These are phyloP conservation scores for Rhodotorula taiwanensis DNA, from an alignment of 768 basidiomycete species.

Conservation along the genomic window DNA sequence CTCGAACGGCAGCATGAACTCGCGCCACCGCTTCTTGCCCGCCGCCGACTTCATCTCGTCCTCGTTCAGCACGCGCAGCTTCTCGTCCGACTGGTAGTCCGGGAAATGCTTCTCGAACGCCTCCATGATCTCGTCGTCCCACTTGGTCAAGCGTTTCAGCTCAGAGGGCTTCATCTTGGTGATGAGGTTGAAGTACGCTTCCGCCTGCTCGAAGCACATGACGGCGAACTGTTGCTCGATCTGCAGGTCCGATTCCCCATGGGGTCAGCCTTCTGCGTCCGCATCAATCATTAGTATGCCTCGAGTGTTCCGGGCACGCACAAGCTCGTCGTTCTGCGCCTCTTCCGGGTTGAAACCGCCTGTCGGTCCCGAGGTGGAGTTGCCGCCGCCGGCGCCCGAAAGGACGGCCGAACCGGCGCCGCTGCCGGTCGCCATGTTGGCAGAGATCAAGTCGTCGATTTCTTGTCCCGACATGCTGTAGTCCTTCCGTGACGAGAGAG, in stretches of 20 bases:
- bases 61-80: conserved; percentile 65
- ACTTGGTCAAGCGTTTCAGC: conserved; percentile 69
- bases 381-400: not conserved
- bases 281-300: not conserved
- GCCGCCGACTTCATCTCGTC: conserved; percentile 81
- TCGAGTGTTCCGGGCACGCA: not conserved
- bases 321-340: conserved; percentile 29
- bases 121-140: conserved; percentile 86
- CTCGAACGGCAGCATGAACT: conserved; percentile 68
- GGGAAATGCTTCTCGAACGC: conserved; percentile 73
- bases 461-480: not conserved
- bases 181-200: conserved; percentile 94
- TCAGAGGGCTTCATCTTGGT: conserved; percentile 68
- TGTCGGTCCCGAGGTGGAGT: not conserved
- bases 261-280: not conserved
- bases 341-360: conserved; percentile 23
- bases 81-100: conserved; percentile 53
- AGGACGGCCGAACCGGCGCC: conserved; percentile 1
- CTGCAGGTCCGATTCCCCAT: conserved; percentile 45
- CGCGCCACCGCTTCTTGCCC: conserved; percentile 85
- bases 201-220: conserved; percentile 91
- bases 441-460: conserved; percentile 30
- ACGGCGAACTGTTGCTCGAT: conserved; percentile 99
- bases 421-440: not conserved
- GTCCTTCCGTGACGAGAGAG: no score